Evolutionary conservation across 2,329 filamentous ascomycete genomes (phyloP).

Genomic region (Geosmithia putterillii): DNA sequence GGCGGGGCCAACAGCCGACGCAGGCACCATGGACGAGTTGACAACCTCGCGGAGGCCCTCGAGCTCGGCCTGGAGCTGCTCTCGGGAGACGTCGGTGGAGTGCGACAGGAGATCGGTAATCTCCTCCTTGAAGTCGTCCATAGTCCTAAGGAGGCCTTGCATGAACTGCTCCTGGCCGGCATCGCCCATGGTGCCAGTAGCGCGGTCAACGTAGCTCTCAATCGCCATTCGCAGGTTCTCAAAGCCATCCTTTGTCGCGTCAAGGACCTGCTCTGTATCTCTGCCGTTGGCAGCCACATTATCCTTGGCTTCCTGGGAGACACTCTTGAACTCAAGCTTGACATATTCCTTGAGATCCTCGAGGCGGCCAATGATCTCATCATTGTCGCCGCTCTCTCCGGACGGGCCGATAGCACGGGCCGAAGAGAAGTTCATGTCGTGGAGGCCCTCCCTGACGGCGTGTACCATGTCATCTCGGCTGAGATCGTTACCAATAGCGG

Average conservation of each 20-base stretch:
- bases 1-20: slow-evolving; percentile 25
- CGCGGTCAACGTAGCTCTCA: slow-evolving; percentile 66
- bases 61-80: slow-evolving; percentile 70
- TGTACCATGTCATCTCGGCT: slow-evolving; percentile 51
- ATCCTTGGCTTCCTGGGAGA: slow-evolving; percentile 57
- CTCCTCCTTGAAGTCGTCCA: slow-evolving; percentile 56
- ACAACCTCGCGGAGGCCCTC: slow-evolving; percentile 71
- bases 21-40: slow-evolving; percentile 54
- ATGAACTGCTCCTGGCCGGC: slow-evolving; percentile 69
- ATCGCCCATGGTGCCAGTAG: slow-evolving; percentile 42
- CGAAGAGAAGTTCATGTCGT: slow-evolving; percentile 10
- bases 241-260: slow-evolving; percentile 77
- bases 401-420: slow-evolving; percentile 27
- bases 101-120: slow-evolving; percentile 48
- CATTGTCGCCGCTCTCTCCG: slow-evolving; percentile 24
- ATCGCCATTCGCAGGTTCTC: slow-evolving; percentile 72
- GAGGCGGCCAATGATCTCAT: slow-evolving; percentile 41
- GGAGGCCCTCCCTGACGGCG: slow-evolving; percentile 49
- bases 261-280: slow-evolving; percentile 79
- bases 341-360: slow-evolving; percentile 54
- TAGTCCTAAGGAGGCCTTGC: slow-evolving; percentile 49
- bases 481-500: slow-evolving; percentile 39
- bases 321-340: slow-evolving; percentile 44
- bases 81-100: slow-evolving; percentile 20
- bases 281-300: slow-evolving; percentile 67